phyloP scores from a whole-genome alignment of 768 basidiomycete genomes.

The Brasilioporus rufonigricans region DNA sequence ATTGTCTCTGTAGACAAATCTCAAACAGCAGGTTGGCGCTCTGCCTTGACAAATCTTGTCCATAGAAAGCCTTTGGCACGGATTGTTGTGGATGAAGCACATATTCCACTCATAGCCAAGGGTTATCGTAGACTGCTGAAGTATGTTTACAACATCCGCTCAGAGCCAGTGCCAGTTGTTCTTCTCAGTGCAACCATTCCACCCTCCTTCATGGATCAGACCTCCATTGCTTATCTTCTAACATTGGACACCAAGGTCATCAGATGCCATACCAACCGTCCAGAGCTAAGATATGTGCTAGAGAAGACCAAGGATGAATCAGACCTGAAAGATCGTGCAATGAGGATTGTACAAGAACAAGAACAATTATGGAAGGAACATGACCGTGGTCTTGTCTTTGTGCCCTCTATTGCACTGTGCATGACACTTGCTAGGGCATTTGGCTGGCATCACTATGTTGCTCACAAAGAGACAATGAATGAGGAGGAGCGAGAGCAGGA shows the following conservation, averaged over 20 bases:
- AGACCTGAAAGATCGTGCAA: neutral
- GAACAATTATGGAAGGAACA: accelerated
- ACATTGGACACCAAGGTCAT: neutral
- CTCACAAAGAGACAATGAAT: conserved; percentile 2
- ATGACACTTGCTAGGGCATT: neutral
- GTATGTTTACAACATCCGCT: neutral
- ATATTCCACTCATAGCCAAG: conserved; percentile 8
- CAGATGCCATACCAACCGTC: neutral
- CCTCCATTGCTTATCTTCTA: too few species aligned
- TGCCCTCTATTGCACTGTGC: neutral
- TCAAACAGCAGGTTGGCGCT: neutral
- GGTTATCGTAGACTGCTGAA: conserved; percentile 10
- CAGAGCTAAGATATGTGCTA: conserved; percentile 9
- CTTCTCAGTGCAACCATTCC: conserved; percentile 23
- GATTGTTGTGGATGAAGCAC: conserved; percentile 25
- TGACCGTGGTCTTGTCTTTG: conserved; percentile 12
- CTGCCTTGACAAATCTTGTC: neutral
- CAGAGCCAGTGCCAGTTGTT: conserved; percentile 13
- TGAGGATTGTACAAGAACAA: neutral
- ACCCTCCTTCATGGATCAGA: neutral
- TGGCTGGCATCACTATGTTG: conserved; percentile 14
- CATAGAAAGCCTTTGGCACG: neutral
- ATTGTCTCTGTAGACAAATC: conserved; percentile 9
- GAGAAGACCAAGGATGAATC: neutral
- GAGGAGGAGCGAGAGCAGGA: neutral